These are phyloP conservation scores for Vitis amurensis DNA, from an alignment of 164 flowering plant species.

Conservation along the genomic window DNA sequence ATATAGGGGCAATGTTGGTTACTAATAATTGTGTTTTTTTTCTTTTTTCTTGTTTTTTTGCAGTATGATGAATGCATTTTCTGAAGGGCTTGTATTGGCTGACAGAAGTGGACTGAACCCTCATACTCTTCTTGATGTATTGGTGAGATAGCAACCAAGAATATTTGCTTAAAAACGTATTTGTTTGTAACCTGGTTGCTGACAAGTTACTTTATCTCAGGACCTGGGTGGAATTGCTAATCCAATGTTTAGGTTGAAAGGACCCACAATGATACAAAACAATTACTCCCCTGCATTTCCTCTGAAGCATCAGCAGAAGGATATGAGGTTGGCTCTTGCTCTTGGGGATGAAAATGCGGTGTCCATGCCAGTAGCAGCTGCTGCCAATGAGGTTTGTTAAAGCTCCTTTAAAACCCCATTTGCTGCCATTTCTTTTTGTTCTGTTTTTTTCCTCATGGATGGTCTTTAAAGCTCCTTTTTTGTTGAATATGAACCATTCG, in stretches of 20 bases:
- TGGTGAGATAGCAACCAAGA: slow-evolving; percentile 51
- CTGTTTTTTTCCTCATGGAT: too few species aligned
- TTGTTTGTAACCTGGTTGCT: not conserved
- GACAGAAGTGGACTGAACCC: slow-evolving; percentile 76
- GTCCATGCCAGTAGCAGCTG: slow-evolving; percentile 97
- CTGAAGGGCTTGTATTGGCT: slow-evolving; percentile 88
- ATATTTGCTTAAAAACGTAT: not conserved
- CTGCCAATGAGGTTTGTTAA: slow-evolving; percentile 83
- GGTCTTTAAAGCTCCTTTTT: too few species aligned
- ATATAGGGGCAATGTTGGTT: not conserved
- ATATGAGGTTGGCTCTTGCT: slow-evolving; percentile 94
- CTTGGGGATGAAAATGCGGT: slow-evolving; percentile 92
- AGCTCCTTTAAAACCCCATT: too few species aligned
- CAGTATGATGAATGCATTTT: slow-evolving; percentile 97
- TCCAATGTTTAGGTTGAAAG: slow-evolving; percentile 87
- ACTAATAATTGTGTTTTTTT: not conserved
- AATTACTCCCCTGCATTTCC: slow-evolving; percentile 87
- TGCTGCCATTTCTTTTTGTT: too few species aligned
- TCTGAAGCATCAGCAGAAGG: slow-evolving; percentile 97
- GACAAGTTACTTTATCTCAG: slow-evolving; percentile 38
- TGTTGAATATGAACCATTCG: too few species aligned
- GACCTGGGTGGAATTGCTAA: slow-evolving; percentile 81
- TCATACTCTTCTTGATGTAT: slow-evolving; percentile 70
- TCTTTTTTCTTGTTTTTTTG: not conserved
- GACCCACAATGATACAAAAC: slow-evolving; percentile 73